phyloP scores from a whole-genome alignment of 495 filamentous ascomycete species.

The Cetradonia linearis region DNA sequence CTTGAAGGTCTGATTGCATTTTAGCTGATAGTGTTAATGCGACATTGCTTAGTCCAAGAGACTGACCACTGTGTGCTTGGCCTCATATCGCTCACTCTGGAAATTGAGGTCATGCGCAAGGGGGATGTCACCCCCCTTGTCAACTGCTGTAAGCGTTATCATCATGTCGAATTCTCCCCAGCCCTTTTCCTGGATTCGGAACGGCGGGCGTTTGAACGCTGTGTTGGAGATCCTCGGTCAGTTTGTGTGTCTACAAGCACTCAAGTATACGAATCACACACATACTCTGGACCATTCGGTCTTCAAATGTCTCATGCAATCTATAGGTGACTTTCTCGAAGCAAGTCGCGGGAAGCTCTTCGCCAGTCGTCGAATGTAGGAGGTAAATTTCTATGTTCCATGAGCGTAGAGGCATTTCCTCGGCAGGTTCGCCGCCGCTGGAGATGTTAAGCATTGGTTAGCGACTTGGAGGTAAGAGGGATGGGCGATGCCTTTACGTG shows the following conservation, averaged over 20 bases:
- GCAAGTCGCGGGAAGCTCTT: slow-evolving; percentile 62
- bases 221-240: slow-evolving; percentile 2
- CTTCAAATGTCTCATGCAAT: slow-evolving; percentile 85
- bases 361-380: slow-evolving; percentile 44
- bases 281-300: slow-evolving; percentile 69
- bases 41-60: not conserved
- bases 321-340: slow-evolving; percentile 90
- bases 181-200: slow-evolving; percentile 82
- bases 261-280: slow-evolving; percentile 8
- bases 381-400: slow-evolving; percentile 57
- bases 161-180: slow-evolving; percentile 99
- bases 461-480: slow-evolving; percentile 6
- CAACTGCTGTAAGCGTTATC: slow-evolving; percentile 67
- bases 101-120: slow-evolving; percentile 92
- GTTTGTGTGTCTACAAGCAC: not conserved
- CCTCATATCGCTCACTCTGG: slow-evolving; percentile 66
- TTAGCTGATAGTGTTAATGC: not conserved
- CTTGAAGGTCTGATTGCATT: slow-evolving; percentile 57
- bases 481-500: slow-evolving; percentile 49
- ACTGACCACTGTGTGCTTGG: slow-evolving; percentile 66
- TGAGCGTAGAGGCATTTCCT: slow-evolving; percentile 77
- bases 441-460: slow-evolving; percentile 13
- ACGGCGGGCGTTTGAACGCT: slow-evolving; percentile 78
- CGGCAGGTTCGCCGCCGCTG: slow-evolving; percentile 60
- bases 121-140: slow-evolving; percentile 73